These are phyloP conservation scores for Halophytophthora batemanensis DNA, from an alignment of 352 stramenopile genomes.

Conservation along the genomic window DNA sequence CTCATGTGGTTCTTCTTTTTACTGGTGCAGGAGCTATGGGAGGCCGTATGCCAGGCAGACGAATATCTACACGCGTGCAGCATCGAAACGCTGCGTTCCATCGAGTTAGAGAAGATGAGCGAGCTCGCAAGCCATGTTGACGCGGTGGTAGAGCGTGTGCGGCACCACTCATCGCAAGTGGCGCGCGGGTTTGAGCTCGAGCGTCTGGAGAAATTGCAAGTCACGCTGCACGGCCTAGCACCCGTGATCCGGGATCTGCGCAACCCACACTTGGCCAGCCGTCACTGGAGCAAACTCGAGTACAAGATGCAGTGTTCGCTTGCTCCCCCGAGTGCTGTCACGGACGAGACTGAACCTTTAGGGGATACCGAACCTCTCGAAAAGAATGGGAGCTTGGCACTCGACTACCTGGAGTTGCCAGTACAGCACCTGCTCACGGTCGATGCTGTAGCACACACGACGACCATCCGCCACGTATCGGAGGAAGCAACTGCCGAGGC, in stretches of 20 bases:
- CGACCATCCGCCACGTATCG: constrained; percentile 54
- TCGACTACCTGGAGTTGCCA: constrained; percentile 30
- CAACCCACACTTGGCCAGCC: constrained; percentile 51
- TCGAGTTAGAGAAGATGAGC: constrained; percentile 44
- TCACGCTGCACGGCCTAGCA: constrained; percentile 39
- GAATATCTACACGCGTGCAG: constrained; percentile 36
- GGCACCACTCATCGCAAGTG: constrained; percentile 6
- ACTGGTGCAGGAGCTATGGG: constrained; percentile 44
- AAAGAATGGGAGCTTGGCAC: neutral
- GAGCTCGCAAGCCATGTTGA: constrained; percentile 18
- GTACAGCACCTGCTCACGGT: constrained; percentile 53
- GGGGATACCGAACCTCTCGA: neutral
- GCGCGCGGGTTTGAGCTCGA: constrained; percentile 24
- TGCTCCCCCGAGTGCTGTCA: neutral
- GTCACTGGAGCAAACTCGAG: constrained; percentile 74
- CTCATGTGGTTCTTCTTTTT: constrained; percentile 1
- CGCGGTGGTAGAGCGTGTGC: constrained; percentile 18
- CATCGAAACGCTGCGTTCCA: constrained; percentile 31
- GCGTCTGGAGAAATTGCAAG: constrained; percentile 37
- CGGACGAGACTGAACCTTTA: constrained; percentile 1
- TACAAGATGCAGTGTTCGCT: constrained; percentile 63
- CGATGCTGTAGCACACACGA: constrained; percentile 33
- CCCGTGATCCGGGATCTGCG: constrained; percentile 61
- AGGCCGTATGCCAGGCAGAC: constrained; percentile 45
- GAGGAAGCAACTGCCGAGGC: constrained; percentile 71